phyloP scores from a whole-genome alignment of 139 green algal genomes.

The Dunaliella primolecta region DNA sequence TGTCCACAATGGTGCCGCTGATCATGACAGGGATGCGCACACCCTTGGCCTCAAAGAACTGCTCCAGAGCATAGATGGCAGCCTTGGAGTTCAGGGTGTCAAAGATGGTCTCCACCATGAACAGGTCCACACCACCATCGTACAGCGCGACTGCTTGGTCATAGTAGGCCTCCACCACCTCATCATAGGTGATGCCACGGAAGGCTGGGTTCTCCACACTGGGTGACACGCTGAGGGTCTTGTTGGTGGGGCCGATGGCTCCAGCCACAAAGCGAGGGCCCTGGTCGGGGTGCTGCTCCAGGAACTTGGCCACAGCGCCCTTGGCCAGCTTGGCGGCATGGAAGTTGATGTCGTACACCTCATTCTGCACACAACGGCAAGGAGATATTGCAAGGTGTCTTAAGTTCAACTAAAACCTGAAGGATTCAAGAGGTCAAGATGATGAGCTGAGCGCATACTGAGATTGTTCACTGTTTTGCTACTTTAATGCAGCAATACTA shows the following conservation, averaged over 20 bases:
- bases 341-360: slow-evolving; percentile 9
- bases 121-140: slow-evolving; percentile 90
- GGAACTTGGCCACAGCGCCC: slow-evolving; percentile 63
- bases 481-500: no score
- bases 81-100: slow-evolving; percentile 98
- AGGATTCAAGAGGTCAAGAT: neutral
- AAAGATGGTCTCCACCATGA: slow-evolving; percentile 99
- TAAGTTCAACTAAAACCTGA: no score
- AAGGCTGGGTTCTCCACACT: slow-evolving; percentile 96
- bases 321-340: slow-evolving; percentile 84
- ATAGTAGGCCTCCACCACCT: slow-evolving; percentile 93
- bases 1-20: slow-evolving; percentile 95
- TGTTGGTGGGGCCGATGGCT: slow-evolving; percentile 95
- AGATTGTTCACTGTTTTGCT: neutral
- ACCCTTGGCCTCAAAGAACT: slow-evolving; percentile 81
- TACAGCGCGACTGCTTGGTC: slow-evolving; percentile 84
- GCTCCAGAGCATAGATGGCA: slow-evolving; percentile 90
- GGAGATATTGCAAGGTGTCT: neutral
- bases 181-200: slow-evolving; percentile 91
- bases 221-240: slow-evolving; percentile 92
- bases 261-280: slow-evolving; percentile 88
- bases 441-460: neutral
- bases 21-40: slow-evolving; percentile 90
- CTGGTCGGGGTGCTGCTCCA: slow-evolving; percentile 69
- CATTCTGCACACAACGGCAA: slow-evolving; percentile 2